Evolutionary conservation across 2,329 filamentous ascomycete species (phyloP).

Genomic region (Aspergillus fijiensis): DNA sequence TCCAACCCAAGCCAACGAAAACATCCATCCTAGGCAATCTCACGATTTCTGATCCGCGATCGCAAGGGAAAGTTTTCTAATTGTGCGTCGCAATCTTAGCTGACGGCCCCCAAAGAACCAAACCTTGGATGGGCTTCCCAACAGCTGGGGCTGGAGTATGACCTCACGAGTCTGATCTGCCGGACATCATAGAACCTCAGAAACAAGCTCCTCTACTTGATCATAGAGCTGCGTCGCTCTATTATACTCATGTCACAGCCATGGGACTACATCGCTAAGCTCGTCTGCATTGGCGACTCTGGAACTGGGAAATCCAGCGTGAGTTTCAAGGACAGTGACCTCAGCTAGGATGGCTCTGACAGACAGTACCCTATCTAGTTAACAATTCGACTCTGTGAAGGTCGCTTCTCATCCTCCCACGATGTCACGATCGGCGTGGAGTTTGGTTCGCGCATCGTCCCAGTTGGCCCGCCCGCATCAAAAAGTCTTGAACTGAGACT

Average conservation of each 20-base stretch:
- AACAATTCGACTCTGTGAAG: conserved; percentile 93
- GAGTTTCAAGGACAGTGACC: conserved; percentile 25
- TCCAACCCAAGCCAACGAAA: neutral
- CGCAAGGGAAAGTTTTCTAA: neutral
- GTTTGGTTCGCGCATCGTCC: conserved; percentile 89
- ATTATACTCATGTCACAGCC: conserved; percentile 53
- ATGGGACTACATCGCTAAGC: conserved; percentile 99
- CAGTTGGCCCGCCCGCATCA: conserved; percentile 79
- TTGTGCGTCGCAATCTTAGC: neutral
- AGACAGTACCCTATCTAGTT: conserved; percentile 54
- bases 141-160: conserved; percentile 14
- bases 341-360: conserved; percentile 10
- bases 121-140: conserved; percentile 1
- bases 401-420: conserved; percentile 89
- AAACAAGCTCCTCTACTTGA: neutral
- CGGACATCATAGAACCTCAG: conserved; percentile 8
- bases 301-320: conserved; percentile 89
- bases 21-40: neutral
- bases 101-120: neutral
- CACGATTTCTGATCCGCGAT: neutral
- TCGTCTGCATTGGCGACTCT: conserved; percentile 95
- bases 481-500: conserved; percentile 57
- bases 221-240: conserved; percentile 8
- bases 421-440: conserved; percentile 97
- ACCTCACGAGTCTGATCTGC: conserved; percentile 14